Evolutionary conservation across 768 basidiomycete genomes (phyloP), one percentile per base, ranked within the genome.

Genomic region (Nidularia pulvinata): DNA sequence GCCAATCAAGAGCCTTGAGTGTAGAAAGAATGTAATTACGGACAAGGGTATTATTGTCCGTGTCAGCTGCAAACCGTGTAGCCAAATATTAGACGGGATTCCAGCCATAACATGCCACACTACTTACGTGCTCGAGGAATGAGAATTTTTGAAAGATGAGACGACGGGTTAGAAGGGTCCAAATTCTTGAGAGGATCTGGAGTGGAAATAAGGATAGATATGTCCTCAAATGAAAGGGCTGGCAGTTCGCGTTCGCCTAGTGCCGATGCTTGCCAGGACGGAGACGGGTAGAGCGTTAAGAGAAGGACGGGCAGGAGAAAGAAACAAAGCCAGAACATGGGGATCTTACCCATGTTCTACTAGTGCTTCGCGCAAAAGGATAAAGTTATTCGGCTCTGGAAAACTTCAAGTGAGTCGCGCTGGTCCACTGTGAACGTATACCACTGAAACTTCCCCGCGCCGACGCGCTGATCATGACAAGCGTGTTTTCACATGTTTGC

Each of bases 91-190:
- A 30, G 25, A 30, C 25, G 4, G 25, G 25, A 30, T 30, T 30
- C 54, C 34, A 45, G 60, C 5, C 16, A 42, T 19, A 42, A 42
- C 39, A 51, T 30, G 55, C 13, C 2, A 7, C 45, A 6, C 2
- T 47, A 79, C 85, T 61, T 73, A 89, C 92, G 78, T 49, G 86
- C 72, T 59, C 96, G 78, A 19, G 96, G 96, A 55, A 98, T 91
- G 48, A 98, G 73, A 13, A 98, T 83, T 65, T 83, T 86, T 2
- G 89, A 89, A 42, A 99, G 65, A 68, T 94, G 89, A 1, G 90
- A 91, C 22, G 72, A 60, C 0, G 88, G 82, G 60, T 88, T 78
- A 30, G 69, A 65, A 7, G 82, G 81, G 68, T 95, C 86, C 52
- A 95, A 62, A 59, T 84, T 87, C 65, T 78, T 82, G 34, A 82